Conservation (phyloP, 768 basidiomycete genomes). For the Boletus bicolor region DNA sequence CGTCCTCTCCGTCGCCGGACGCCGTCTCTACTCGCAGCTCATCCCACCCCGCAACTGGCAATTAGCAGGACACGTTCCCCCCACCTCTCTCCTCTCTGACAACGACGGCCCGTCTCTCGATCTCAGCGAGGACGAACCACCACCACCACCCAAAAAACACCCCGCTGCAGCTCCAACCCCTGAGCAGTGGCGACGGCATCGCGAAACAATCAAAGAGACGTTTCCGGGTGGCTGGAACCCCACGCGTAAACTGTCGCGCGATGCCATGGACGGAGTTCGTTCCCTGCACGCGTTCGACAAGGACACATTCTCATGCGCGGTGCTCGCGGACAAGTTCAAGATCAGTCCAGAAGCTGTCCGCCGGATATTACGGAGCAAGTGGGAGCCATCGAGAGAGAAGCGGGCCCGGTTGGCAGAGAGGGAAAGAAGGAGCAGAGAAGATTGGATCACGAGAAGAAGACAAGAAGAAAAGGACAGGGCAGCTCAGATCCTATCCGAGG, state of each 20-base stretch:
- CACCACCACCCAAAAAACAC: conserved; percentile 21
- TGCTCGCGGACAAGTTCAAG: conserved; percentile 73
- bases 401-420: conserved; percentile 46
- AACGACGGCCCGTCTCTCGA: conserved; percentile 17
- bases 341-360: conserved; percentile 80
- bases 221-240: conserved; percentile 77
- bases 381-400: conserved; percentile 58
- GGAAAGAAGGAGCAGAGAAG: conserved; percentile 46
- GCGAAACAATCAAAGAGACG: conserved; percentile 44
- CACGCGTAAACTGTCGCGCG: conserved; percentile 73
- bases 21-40: conserved; percentile 27
- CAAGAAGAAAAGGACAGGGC: conserved; percentile 40
- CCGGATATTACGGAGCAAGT: conserved; percentile 74
- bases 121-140: conserved; percentile 32
- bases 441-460: conserved; percentile 36
- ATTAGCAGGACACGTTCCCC: conserved; percentile 31
- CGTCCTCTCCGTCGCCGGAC: conserved; percentile 6
- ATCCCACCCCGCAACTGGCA: conserved; percentile 30
- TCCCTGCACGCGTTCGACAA: conserved; percentile 64
- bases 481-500: conserved; percentile 34
- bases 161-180: conserved; percentile 34
- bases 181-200: conserved; percentile 48
- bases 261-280: conserved; percentile 80
- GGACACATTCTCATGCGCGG: conserved; percentile 57
- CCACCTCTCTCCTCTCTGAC: conserved; percentile 29